Percentiles rank a stretch among this genome's conserved stretches.
Conservation (phyloP, 768 basidiomycete genomes). For the Pisolithus orientalis region DNA sequence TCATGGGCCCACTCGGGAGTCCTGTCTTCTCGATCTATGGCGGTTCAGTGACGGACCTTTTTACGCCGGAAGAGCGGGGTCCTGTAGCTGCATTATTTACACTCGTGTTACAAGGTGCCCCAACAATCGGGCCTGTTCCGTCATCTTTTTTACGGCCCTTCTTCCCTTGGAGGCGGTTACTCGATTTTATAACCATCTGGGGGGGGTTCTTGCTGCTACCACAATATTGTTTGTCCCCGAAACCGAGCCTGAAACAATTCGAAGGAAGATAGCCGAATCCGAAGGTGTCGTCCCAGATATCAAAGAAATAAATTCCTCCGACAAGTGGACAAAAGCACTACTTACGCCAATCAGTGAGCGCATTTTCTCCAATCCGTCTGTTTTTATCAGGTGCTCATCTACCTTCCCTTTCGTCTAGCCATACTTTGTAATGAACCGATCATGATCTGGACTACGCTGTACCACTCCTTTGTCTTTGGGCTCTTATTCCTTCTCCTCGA, state of each 20-base stretch:
- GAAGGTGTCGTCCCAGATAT: no score
- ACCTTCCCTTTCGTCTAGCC: background rate
- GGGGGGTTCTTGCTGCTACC: slow-evolving; percentile 10
- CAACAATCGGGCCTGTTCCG: background rate
- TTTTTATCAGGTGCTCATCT: background rate
- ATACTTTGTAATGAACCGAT: background rate
- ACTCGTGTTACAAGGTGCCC: no score
- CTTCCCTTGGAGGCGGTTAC: slow-evolving; percentile 17
- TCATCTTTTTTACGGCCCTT: slow-evolving; percentile 14
- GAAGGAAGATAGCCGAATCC: no score
- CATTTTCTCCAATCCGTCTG: background rate
- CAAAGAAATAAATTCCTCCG: no score
- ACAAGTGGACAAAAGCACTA: slow-evolving; percentile 9
- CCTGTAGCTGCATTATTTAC: no score
- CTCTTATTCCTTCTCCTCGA: slow-evolving; percentile 25
- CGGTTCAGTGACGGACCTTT: no score
- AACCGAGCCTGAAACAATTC: no score
- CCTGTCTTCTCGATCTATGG: no score
- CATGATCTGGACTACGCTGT: slow-evolving; percentile 1
- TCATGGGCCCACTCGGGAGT: no score
- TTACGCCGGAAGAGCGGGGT: no score
- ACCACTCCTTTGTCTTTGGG: slow-evolving; percentile 22
- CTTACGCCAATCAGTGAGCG: slow-evolving; percentile 14
- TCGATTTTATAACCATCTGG: slow-evolving; percentile 16
- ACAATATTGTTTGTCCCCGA: background rate